Percentiles rank a stretch among this genome's conserved stretches.
Evolutionary conservation across 495 filamentous ascomycete genomes (phyloP).

Genomic region (Aspergillus funiculosus): DNA sequence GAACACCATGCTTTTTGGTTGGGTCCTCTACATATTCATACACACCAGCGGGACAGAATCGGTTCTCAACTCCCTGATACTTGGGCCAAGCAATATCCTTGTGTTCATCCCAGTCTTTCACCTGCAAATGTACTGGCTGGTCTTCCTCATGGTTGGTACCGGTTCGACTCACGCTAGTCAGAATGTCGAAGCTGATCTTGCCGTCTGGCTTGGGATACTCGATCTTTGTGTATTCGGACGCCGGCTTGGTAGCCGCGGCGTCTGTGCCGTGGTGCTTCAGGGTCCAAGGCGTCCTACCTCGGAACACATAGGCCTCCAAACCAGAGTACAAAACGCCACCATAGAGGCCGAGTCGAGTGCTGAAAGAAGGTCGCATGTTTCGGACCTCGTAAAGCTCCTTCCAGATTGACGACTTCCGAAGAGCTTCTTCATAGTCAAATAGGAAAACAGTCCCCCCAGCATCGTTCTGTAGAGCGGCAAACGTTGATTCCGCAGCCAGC

Average conservation of each 20-base stretch:
- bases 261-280: conserved; percentile 68
- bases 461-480: conserved; percentile 58
- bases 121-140: conserved; percentile 92
- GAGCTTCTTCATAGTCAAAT: conserved; percentile 85
- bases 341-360: conserved; percentile 72
- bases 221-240: conserved; percentile 76
- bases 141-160: conserved; percentile 99
- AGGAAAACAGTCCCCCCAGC: conserved; percentile 73
- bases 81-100: conserved; percentile 72
- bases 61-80: conserved; percentile 90
- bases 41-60: conserved; percentile 99
- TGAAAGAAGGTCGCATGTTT: conserved; percentile 95
- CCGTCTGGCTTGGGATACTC: conserved; percentile 96
- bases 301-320: conserved; percentile 81
- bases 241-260: conserved; percentile 67
- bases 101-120: conserved; percentile 90
- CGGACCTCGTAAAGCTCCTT: conserved; percentile 89
- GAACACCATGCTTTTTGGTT: conserved; percentile 71
- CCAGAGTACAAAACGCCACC: conserved; percentile 93
- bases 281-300: conserved; percentile 87
- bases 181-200: conserved; percentile 87
- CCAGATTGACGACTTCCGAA: conserved; percentile 88
- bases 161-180: conserved; percentile 88
- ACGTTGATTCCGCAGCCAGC: conserved; percentile 89
- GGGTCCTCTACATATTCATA: conserved; percentile 97